Percentiles rank a stretch among this genome's conserved stretches.
These are phyloP conservation scores for Thermothelomyces thermophilus DNA, from an alignment of 2,329 filamentous ascomycete species.

Conservation along the genomic window DNA sequence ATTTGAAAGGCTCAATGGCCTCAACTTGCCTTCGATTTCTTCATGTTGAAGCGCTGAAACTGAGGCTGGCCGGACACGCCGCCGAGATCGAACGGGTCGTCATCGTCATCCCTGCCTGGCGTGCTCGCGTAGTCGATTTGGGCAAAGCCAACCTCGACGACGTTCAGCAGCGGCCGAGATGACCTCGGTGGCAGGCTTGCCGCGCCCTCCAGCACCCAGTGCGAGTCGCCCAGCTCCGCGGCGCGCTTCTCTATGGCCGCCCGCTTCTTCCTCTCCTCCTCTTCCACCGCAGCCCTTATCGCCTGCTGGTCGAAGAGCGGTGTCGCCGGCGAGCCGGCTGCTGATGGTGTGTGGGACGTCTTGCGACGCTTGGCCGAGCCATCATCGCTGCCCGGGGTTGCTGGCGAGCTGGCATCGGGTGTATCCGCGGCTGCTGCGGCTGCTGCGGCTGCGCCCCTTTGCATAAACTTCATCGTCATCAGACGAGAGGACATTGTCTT, in stretches of 20 bases:
- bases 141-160: conserved; percentile 54
- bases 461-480: conserved; percentile 97
- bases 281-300: conserved; percentile 56
- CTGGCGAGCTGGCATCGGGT: conserved; percentile 35
- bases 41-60: conserved; percentile 31
- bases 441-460: conserved; percentile 64
- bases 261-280: conserved; percentile 60
- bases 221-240: conserved; percentile 59
- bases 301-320: conserved; percentile 50
- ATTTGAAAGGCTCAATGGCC: too few species aligned
- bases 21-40: conserved; percentile 24
- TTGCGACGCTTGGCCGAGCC: conserved; percentile 60
- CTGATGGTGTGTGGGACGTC: conserved; percentile 35
- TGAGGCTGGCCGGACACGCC: conserved; percentile 13
- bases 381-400: conserved; percentile 39
- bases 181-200: conserved; percentile 29
- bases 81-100: conserved; percentile 24
- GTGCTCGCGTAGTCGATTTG: conserved; percentile 38
- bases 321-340: conserved; percentile 33
- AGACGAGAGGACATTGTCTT: conserved; percentile 78
- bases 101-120: conserved; percentile 30
- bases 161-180: conserved; percentile 39
- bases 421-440: conserved; percentile 30
- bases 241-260: conserved; percentile 56
- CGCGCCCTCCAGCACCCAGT: conserved; percentile 64